Evolutionary conservation across 805 yeast genomes (phyloP).

Genomic region (Hanseniaspora hatyaiensis): DNA sequence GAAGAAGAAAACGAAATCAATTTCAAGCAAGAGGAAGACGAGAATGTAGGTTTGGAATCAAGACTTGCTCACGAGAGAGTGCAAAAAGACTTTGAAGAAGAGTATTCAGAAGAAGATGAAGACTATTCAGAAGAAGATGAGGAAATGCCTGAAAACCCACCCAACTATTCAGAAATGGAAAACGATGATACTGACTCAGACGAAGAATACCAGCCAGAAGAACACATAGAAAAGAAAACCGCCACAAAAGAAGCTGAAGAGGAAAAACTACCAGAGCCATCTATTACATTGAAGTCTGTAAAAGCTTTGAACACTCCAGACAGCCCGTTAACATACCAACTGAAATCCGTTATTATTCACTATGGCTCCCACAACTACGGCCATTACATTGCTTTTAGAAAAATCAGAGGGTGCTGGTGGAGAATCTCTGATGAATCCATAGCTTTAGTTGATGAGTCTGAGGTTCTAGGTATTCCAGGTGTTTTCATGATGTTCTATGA

Average conservation of each 20-base stretch:
- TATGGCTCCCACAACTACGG: slow-evolving; percentile 95
- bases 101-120: slow-evolving; percentile 29
- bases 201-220: slow-evolving; percentile 14
- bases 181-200: slow-evolving; percentile 16
- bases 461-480: slow-evolving; percentile 72
- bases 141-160: slow-evolving; percentile 13
- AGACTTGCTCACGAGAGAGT: slow-evolving; percentile 22
- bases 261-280: slow-evolving; percentile 16
- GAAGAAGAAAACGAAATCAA: slow-evolving; percentile 34
- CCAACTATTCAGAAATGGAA: slow-evolving; percentile 10
- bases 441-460: slow-evolving; percentile 64
- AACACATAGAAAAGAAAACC: slow-evolving; percentile 15
- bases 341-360: slow-evolving; percentile 81
- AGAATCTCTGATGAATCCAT: slow-evolving; percentile 85
- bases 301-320: slow-evolving; percentile 25
- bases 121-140: slow-evolving; percentile 20
- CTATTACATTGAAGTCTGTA: slow-evolving; percentile 15
- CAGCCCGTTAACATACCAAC: slow-evolving; percentile 47
- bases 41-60: slow-evolving; percentile 21
- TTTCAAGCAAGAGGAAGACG: slow-evolving; percentile 26
- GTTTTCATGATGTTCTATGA: slow-evolving; percentile 91
- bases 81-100: slow-evolving; percentile 27
- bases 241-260: slow-evolving; percentile 18
- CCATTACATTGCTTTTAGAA: slow-evolving; percentile 86
- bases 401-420: slow-evolving; percentile 84